Evolutionary conservation across 306 rosid species (phyloP), one percentile per base, ranked within the genome.

Genomic region (Hippophae gyantsensis): DNA sequence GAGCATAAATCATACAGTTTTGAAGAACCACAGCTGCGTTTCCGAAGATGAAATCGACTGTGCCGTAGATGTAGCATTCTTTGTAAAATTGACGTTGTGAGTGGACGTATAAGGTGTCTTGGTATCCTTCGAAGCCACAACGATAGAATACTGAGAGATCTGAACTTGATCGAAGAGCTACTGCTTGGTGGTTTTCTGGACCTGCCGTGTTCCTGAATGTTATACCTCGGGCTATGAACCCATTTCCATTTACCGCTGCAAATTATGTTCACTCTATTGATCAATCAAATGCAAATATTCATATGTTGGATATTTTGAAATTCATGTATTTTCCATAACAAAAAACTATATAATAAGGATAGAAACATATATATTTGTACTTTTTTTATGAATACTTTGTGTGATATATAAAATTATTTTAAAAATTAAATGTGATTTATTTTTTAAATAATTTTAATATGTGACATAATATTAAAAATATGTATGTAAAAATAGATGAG

Each of bases 21-120:
- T 82, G 87, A 13, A 82, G 48, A 23, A 78, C 80, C 0, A 62
- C 84, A 0, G 82, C 88, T 0, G 82, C 84, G 2, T 82, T 79
- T n/a, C 88, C 88, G 7, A 82, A 82, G 55, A 82, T 78, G 69
- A 82, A 82, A 50, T 82, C 88, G 0, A 82, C 80, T 0, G 87
- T 78, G 51, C 84, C 84, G 27, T 73, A 79, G 18, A 82, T 67
- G 71, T 73, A 64, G 58, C 87, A 82, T 13, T 82, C 82, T 40
- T 68, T 78, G 64, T 73, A 82, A 74, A 82, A 79, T n/a, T 82
- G 84, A 6, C 87, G 63, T 10, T 76, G 84, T 3, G 84, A 82
- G 41, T 82, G 87, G 23, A 54, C 81, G 40, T 82, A 79, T 58
- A 82, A 78, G 42, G 87, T 82, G 72, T 82, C 87, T 59, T 82